Conservation (phyloP, 2,329 filamentous ascomycete genomes). For the Hansfordia pulvinata region DNA sequence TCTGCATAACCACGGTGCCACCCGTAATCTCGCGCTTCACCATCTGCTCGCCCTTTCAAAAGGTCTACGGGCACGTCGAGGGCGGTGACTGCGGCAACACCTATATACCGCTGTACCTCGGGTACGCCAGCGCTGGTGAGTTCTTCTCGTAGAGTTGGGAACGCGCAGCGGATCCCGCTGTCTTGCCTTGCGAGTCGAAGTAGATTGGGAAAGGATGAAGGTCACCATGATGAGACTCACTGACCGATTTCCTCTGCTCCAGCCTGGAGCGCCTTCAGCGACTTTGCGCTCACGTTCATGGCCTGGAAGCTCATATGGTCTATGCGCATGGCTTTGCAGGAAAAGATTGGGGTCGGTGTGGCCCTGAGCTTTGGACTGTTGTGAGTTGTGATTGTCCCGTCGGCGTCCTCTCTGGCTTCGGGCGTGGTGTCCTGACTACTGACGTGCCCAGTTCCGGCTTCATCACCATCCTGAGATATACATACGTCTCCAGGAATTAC, state of each 20-base stretch:
- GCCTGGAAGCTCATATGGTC: conserved; percentile 4
- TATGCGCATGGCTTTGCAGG: conserved; percentile 1
- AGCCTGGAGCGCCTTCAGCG: conserved; percentile 4
- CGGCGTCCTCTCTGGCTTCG: no score
- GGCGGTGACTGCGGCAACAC: conserved; percentile 1
- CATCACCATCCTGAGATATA: conserved; percentile 4
- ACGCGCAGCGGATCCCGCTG: no score
- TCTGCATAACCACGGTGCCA: conserved; percentile 1
- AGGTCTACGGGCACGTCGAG: conserved; percentile 1
- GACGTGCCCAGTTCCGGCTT: conserved; percentile 1
- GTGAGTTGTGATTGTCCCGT: neutral
- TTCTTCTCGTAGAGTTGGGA: neutral
- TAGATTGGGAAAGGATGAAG: no score
- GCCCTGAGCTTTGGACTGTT: conserved; percentile 4
- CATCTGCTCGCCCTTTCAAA: conserved; percentile 1
- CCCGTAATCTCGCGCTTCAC: conserved; percentile 1
- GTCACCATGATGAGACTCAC: no score
- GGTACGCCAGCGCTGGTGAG: conserved; percentile 3
- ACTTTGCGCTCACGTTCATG: conserved; percentile 3
- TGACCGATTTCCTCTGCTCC: no score
- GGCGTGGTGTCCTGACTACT: no score
- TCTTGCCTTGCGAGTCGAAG: no score
- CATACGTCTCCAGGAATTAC: conserved; percentile 1
- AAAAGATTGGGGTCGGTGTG: conserved; percentile 3
- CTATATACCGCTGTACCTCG: conserved; percentile 3